These are phyloP conservation scores for Nakaseomyces kungkrabaensis DNA, from an alignment of 1,139 yeast genomes.

Conservation along the genomic window DNA sequence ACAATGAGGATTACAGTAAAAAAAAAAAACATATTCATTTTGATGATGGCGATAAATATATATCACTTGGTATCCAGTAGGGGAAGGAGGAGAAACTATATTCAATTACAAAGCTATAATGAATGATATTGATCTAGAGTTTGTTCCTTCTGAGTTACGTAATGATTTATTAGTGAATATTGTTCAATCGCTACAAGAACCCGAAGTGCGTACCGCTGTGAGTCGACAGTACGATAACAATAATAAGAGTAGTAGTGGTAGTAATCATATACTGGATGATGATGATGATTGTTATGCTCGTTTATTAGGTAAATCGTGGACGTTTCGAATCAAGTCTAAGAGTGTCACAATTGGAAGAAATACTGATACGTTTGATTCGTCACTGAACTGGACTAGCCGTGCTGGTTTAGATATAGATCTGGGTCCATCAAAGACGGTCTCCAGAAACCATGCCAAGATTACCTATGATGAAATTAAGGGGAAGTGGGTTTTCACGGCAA, in stretches of 20 bases:
- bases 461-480: constrained; percentile 65
- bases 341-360: constrained; percentile 71
- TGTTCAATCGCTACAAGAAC: not conserved
- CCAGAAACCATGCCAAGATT: constrained; percentile 80
- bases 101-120: not conserved
- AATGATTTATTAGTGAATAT: not conserved
- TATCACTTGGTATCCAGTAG: too few species aligned
- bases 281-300: constrained; percentile 40
- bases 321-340: constrained; percentile 62
- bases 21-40: too few species aligned
- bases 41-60: too few species aligned
- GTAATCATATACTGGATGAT: not conserved
- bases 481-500: constrained; percentile 74
- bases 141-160: not conserved
- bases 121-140: not conserved
- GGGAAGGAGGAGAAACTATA: too few species aligned
- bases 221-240: not conserved
- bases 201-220: not conserved
- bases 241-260: not conserved
- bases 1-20: too few species aligned
- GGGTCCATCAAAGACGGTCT: constrained; percentile 94
- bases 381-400: constrained; percentile 1
- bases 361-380: constrained; percentile 39
- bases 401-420: constrained; percentile 65
- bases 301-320: constrained; percentile 84